Base-by-base conservation (phyloP, 768 basidiomycete genomes). In the Boletus sp. region DNA sequence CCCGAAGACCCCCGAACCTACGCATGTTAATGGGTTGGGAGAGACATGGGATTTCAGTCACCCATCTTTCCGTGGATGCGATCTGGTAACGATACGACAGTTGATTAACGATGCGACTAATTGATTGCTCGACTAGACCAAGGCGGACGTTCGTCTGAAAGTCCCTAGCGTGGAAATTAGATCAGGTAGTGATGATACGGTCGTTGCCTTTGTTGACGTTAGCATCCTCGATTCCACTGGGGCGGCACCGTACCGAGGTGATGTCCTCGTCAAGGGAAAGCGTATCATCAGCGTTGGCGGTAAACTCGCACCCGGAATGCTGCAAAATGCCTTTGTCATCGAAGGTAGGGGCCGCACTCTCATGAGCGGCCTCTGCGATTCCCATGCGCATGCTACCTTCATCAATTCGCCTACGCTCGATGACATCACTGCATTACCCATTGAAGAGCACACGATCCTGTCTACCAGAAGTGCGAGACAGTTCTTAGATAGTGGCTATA, bases 161-260 rank as follows among this genome's bases (percentile, higher is more conserved):
- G 48, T 57, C 7, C 67, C 67, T 3, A 50, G 21, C 19, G 64
- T 69, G 19, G 64, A 69, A 39, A 69, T 67, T 30, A 55, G 41
- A 52, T 59, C 61, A 7, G 55, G 50, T 21, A 58, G 55, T 11
- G 58, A 69, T n/a, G 59, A 64, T 27, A 53, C 64, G 5, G 9
- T 54, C 23, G 39, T 60, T 17, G 67, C 67, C 0, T 67, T 67
- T 23, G 55, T 60, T 2, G 63, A 73, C 32, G 72, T 74, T 9
- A 64, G 68, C 32, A 72, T 74, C 38, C 47, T 74, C 19, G 72
- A 74, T 51, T 74, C 69, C 34, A 74, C 72, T 4, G 73, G 73
- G 1, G 40, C 54, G 6, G 50, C 50, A 17, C 72, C 73, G 1
- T 73, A 73, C 53, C 54, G 44, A 32, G 72, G 72, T 0, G 72